Evolutionary conservation across 2,329 filamentous ascomycete species (phyloP).

Genomic region (Pseudopithomyces chartarum): DNA sequence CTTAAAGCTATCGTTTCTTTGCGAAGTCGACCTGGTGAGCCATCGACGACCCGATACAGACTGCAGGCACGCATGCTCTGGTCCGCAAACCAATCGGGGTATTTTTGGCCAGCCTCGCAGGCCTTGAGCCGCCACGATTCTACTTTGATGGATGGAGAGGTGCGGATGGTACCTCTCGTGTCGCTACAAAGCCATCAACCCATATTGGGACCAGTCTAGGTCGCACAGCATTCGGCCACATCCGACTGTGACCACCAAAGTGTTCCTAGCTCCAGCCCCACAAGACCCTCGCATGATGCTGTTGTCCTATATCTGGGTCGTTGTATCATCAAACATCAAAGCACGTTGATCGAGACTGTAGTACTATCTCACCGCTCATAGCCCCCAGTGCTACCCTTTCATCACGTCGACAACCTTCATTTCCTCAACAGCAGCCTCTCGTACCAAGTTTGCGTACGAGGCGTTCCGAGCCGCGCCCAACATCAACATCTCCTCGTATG

Average conservation of each 20-base stretch:
- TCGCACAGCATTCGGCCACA: slow-evolving; percentile 28
- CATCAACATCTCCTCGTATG: slow-evolving; percentile 3
- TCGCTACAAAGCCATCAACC: slow-evolving; percentile 15
- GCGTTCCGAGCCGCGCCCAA: slow-evolving; percentile 14
- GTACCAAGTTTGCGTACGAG: slow-evolving; percentile 1
- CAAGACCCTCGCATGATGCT: slow-evolving; percentile 20
- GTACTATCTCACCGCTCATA: slow-evolving; percentile 31
- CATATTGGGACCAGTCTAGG: slow-evolving; percentile 21
- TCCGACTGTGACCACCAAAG: slow-evolving; percentile 21
- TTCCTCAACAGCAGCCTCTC: slow-evolving; percentile 3
- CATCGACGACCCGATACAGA: slow-evolving; percentile 21
- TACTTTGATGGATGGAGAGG: slow-evolving; percentile 13
- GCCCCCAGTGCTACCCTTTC: slow-evolving; percentile 18
- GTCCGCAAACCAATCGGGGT: slow-evolving; percentile 25
- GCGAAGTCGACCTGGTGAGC: slow-evolving; percentile 25
- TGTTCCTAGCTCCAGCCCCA: slow-evolving; percentile 20
- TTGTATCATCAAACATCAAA: slow-evolving; percentile 20
- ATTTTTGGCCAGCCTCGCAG: slow-evolving; percentile 32
- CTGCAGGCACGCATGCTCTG: slow-evolving; percentile 13
- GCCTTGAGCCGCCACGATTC: slow-evolving; percentile 20
- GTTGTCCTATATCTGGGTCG: slow-evolving; percentile 15
- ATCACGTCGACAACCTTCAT: slow-evolving; percentile 2
- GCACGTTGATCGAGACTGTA: slow-evolving; percentile 22
- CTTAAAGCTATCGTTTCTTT: slow-evolving; percentile 17
- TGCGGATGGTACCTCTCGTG: slow-evolving; percentile 11